A percentile compares a stretch with the other conserved stretches of the same genome.
These are phyloP conservation scores for Dactylella cylindrospora DNA, from an alignment of 2,329 filamentous ascomycete genomes.

Conservation along the genomic window DNA sequence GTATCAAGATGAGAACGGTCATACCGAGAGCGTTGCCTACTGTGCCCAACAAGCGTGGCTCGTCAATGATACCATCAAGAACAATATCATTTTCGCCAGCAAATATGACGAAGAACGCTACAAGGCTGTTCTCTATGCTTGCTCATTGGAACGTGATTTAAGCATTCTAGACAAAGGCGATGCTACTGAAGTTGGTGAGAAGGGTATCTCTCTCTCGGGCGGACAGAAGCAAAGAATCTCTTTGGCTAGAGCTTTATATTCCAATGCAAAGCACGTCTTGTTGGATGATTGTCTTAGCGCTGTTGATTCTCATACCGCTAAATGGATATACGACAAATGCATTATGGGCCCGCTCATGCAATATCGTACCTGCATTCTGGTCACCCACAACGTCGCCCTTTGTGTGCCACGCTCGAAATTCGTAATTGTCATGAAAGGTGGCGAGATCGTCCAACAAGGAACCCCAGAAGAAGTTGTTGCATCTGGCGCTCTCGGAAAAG, in stretches of 20 bases:
- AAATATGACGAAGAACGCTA: slow-evolving; percentile 80
- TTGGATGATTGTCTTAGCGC: slow-evolving; percentile 95
- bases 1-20: slow-evolving; percentile 74
- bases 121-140: slow-evolving; percentile 82
- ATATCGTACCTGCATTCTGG: slow-evolving; percentile 85
- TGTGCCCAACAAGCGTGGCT: slow-evolving; percentile 97
- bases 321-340: slow-evolving; percentile 96
- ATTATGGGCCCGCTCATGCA: slow-evolving; percentile 87
- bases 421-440: slow-evolving; percentile 84
- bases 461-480: slow-evolving; percentile 73
- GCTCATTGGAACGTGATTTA: slow-evolving; percentile 85
- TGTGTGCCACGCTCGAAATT: slow-evolving; percentile 78
- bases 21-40: slow-evolving; percentile 91
- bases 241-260: slow-evolving; percentile 94
- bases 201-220: slow-evolving; percentile 93
- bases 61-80: slow-evolving; percentile 90
- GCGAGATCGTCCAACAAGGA: slow-evolving; percentile 75
- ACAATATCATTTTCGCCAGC: slow-evolving; percentile 90
- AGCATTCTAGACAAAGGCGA: slow-evolving; percentile 91
- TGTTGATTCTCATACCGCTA: slow-evolving; percentile 94
- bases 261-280: slow-evolving; percentile 83
- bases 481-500: slow-evolving; percentile 86
- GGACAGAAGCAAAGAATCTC: slow-evolving; percentile 98
- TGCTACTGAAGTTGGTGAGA: slow-evolving; percentile 91
- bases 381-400: slow-evolving; percentile 92